Percentiles rank a stretch among this genome's conserved stretches.
Evolutionary conservation across 208 protist genomes (phyloP).

Genomic region (Herpetomonas tarakana): DNA sequence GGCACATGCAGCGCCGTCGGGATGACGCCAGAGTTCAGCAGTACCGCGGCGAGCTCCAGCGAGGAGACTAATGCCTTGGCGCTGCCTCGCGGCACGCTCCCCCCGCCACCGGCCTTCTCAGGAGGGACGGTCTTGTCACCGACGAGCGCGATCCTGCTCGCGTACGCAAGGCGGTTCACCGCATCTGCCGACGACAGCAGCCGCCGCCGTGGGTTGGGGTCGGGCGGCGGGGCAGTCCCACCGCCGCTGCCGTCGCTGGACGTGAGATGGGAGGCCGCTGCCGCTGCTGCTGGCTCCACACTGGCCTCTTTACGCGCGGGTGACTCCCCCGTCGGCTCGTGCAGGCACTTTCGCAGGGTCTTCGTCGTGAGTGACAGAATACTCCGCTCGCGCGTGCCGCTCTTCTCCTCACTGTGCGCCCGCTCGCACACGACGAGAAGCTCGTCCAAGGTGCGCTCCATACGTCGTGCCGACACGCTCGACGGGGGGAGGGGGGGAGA

Average conservation of each 20-base stretch:
- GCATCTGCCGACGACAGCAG: slow-evolving; percentile 27
- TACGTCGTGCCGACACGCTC: no score
- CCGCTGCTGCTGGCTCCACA: not conserved
- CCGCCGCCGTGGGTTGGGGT: slow-evolving; percentile 9
- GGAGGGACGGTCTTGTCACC: slow-evolving; percentile 19
- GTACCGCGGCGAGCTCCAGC: slow-evolving; percentile 52
- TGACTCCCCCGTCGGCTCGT: slow-evolving; percentile 6
- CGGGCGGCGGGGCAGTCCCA: not conserved
- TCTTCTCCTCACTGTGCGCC: slow-evolving; percentile 47
- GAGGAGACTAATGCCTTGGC: slow-evolving; percentile 30
- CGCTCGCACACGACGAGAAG: slow-evolving; percentile 32
- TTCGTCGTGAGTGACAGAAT: slow-evolving; percentile 31
- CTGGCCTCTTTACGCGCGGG: not conserved
- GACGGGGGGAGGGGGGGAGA: no score
- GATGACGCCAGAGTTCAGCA: slow-evolving; percentile 54
- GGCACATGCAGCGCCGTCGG: slow-evolving; percentile 30
- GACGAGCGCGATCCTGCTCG: slow-evolving; percentile 33
- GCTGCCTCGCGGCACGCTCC: slow-evolving; percentile 21
- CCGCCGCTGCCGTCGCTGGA: no score
- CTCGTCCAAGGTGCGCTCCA: slow-evolving; percentile 36
- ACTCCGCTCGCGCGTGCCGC: slow-evolving; percentile 27
- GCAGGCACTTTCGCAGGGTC: slow-evolving; percentile 18
- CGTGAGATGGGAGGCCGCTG: no score
- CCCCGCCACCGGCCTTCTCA: not conserved
- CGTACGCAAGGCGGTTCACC: slow-evolving; percentile 49